Evolutionary conservation across 2,329 filamentous ascomycete genomes (phyloP).

Genomic region (Hypoxylon sp.): DNA sequence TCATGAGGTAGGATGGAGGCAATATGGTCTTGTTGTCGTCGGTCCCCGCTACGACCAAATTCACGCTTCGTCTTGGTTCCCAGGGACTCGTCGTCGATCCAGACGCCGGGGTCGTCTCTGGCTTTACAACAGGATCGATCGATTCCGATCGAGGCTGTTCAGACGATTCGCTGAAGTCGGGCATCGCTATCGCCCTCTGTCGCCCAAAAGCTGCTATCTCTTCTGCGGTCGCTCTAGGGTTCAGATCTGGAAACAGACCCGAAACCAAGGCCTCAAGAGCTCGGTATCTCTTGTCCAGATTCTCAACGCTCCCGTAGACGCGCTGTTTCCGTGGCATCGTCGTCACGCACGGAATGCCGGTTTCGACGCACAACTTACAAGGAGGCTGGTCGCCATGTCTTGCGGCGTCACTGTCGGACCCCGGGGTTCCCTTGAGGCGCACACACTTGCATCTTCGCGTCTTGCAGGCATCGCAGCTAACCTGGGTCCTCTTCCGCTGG

Average conservation of each 20-base stretch:
- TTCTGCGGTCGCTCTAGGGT: slow-evolving; percentile 56
- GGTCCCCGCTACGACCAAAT: slow-evolving; percentile 26
- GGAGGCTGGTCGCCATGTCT: slow-evolving; percentile 49
- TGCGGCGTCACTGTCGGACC: slow-evolving; percentile 21
- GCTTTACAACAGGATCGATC: slow-evolving; percentile 5
- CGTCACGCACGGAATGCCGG: slow-evolving; percentile 59
- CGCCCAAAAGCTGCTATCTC: slow-evolving; percentile 59
- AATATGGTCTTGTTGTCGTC: slow-evolving; percentile 36
- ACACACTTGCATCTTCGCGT: slow-evolving; percentile 56
- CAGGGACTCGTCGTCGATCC: neutral
- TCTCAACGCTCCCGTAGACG: slow-evolving; percentile 63
- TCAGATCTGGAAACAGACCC: slow-evolving; percentile 59
- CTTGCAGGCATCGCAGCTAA: slow-evolving; percentile 58
- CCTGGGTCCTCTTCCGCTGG: slow-evolving; percentile 55
- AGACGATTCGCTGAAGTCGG: slow-evolving; percentile 46
- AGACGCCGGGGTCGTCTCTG: neutral
- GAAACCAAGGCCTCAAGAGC: slow-evolving; percentile 60
- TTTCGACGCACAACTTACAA: slow-evolving; percentile 59
- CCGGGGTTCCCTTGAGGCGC: slow-evolving; percentile 41
- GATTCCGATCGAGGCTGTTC: slow-evolving; percentile 11
- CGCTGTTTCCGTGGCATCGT: slow-evolving; percentile 62
- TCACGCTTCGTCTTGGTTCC: slow-evolving; percentile 1
- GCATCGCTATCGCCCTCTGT: slow-evolving; percentile 57
- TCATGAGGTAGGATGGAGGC: slow-evolving; percentile 39
- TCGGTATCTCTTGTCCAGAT: slow-evolving; percentile 60